Conservation (phyloP, 2,329 filamentous ascomycete species). For the Fonsecaea erecta region DNA sequence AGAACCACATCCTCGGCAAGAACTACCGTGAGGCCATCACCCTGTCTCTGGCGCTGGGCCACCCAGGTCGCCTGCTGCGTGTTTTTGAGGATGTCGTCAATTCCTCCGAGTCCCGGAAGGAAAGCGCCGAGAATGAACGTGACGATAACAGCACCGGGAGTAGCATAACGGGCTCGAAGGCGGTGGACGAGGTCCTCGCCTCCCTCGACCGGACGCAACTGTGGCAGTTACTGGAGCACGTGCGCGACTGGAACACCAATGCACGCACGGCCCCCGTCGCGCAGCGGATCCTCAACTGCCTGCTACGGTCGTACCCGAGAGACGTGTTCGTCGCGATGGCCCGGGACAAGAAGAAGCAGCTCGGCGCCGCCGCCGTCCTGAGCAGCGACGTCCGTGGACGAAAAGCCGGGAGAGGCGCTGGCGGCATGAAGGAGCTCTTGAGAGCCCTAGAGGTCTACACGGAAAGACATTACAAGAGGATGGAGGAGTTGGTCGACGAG, state of each 20-base stretch:
- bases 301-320: constrained; percentile 81
- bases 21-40: constrained; percentile 93
- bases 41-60: constrained; percentile 89
- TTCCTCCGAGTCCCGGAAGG: not conserved
- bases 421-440: constrained; percentile 75
- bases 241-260: constrained; percentile 98
- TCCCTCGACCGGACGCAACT: constrained; percentile 82
- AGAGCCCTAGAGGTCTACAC: constrained; percentile 89
- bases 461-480: constrained; percentile 85
- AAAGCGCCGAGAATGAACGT: constrained; percentile 41
- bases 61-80: constrained; percentile 81
- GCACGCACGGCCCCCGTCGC: constrained; percentile 82
- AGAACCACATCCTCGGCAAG: constrained; percentile 86
- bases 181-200: constrained; percentile 82
- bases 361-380: too few relatives aligned
- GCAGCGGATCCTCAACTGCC: constrained; percentile 78
- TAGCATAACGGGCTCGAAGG: constrained; percentile 52
- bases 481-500: constrained; percentile 90
- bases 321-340: constrained; percentile 74
- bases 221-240: constrained; percentile 75
- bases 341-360: constrained; percentile 36
- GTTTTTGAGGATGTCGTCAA: constrained; percentile 79
- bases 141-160: constrained; percentile 41
- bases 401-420: not conserved
- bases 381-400: too few relatives aligned